These are phyloP conservation scores for Stephanocyclus meneghinianus DNA, from an alignment of 352 stramenopile genomes.

Conservation along the genomic window DNA sequence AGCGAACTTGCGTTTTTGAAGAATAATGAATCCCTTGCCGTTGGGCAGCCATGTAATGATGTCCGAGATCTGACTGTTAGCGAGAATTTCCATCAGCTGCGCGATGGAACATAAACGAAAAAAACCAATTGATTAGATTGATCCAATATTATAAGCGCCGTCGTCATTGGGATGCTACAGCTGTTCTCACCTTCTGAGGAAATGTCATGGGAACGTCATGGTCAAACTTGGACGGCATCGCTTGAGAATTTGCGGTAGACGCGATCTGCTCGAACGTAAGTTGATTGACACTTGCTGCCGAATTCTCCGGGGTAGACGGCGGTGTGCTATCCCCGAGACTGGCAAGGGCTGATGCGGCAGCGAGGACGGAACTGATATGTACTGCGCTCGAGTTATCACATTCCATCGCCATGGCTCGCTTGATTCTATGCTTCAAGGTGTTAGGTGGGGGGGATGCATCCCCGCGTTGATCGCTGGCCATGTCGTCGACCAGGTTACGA, in stretches of 20 bases:
- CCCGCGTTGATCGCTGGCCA: neutral
- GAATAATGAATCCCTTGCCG: constrained; percentile 60
- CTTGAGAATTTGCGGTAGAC: neutral
- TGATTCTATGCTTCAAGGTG: constrained; percentile 22
- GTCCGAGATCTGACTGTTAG: constrained; percentile 18
- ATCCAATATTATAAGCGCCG: neutral
- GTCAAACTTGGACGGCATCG: neutral
- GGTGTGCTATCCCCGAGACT: constrained; percentile 7
- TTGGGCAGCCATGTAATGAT: constrained; percentile 66
- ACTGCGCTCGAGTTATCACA: neutral
- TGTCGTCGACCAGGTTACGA: neutral
- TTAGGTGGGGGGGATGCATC: neutral
- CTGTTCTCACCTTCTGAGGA: constrained; percentile 31
- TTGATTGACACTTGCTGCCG: neutral
- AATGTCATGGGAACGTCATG: constrained; percentile 25
- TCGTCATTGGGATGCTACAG: neutral
- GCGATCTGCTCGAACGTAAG: neutral
- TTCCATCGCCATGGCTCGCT: constrained; percentile 19
- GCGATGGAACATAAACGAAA: neutral
- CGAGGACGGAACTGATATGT: constrained; percentile 16
- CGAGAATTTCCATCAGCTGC: constrained; percentile 31
- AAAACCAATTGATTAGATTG: neutral
- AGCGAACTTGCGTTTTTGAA: constrained; percentile 60
- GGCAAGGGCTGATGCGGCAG: constrained; percentile 25
- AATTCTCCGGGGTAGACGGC: neutral